Conservation (phyloP, 2,329 filamentous ascomycete species). For the Clarireedia paspali region DNA sequence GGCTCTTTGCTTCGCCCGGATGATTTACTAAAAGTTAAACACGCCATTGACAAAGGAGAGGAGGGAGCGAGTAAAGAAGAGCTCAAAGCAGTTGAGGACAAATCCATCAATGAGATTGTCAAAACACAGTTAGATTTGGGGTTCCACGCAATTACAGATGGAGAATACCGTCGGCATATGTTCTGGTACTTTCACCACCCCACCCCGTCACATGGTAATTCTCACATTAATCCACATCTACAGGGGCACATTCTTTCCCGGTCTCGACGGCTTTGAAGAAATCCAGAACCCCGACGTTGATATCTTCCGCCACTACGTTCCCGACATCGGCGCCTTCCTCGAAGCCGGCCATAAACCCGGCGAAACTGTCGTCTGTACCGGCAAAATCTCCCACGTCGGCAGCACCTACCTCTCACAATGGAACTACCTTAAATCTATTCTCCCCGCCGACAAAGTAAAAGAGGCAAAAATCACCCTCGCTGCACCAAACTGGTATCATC, state of each 20-base stretch:
- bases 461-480: constrained; percentile 63
- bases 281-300: constrained; percentile 29
- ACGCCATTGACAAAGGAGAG: constrained; percentile 39
- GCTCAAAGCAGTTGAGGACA: constrained; percentile 45
- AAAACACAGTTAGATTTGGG: constrained; percentile 50
- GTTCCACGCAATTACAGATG: constrained; percentile 50
- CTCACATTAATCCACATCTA: background rate
- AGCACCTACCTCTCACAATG: constrained; percentile 47
- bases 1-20: constrained; percentile 54
- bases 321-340: constrained; percentile 35
- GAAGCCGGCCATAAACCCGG: constrained; percentile 38
- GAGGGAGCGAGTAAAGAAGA: constrained; percentile 30
- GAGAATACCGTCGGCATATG: constrained; percentile 40
- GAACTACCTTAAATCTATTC: constrained; percentile 48
- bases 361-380: constrained; percentile 37
- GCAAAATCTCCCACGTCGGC: constrained; percentile 40
- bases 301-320: constrained; percentile 33
- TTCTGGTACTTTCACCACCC: constrained; percentile 17
- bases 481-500: constrained; percentile 62
- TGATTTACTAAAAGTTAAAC: constrained; percentile 46
- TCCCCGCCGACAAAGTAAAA: constrained; percentile 53
- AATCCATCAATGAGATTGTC: constrained; percentile 50
- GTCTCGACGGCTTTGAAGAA: constrained; percentile 25
- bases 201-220: background rate
- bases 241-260: constrained; percentile 24